These are phyloP conservation scores for Phytophthora europaea DNA, from an alignment of 352 stramenopile genomes.

Conservation along the genomic window DNA sequence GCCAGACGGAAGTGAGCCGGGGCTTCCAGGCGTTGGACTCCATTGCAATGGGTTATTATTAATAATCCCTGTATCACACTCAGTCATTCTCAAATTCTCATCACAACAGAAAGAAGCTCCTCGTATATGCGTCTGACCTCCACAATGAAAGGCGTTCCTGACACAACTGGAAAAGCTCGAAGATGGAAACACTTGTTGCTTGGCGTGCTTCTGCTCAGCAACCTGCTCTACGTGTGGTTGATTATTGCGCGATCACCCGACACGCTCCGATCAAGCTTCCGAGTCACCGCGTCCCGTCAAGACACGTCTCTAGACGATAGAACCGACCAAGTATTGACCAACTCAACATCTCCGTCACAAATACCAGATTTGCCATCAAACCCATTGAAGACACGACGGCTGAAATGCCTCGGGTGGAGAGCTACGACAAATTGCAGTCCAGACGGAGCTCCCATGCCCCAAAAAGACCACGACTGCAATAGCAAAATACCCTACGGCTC, in stretches of 20 bases:
- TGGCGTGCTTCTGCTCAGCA: constrained; percentile 3
- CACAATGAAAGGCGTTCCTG: neutral
- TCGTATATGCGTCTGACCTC: neutral
- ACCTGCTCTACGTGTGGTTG: constrained; percentile 15
- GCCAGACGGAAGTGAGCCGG: neutral
- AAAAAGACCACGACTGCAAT: constrained; percentile 53
- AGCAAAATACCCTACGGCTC: constrained; percentile 39
- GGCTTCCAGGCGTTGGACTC: constrained; percentile 5
- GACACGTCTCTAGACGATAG: neutral
- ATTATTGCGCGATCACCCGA: constrained; percentile 13
- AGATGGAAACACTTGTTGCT: constrained; percentile 19
- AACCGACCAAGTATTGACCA: neutral
- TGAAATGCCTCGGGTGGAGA: constrained; percentile 73
- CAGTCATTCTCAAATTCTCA: neutral
- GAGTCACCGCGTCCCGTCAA: neutral
- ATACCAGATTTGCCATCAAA: neutral
- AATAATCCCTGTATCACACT: neutral
- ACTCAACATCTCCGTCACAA: too few relatives aligned
- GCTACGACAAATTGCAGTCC: constrained; percentile 54
- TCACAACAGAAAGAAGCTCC: neutral
- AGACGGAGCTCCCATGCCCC: constrained; percentile 44
- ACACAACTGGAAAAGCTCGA: neutral
- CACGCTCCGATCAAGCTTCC: constrained; percentile 2
- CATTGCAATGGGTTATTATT: neutral
- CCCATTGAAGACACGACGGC: neutral